Evolutionary conservation across 176 grass and related monocot genomes (phyloP), one percentile per base, ranked within the genome.

Genomic region (Saccharum officinarum): DNA sequence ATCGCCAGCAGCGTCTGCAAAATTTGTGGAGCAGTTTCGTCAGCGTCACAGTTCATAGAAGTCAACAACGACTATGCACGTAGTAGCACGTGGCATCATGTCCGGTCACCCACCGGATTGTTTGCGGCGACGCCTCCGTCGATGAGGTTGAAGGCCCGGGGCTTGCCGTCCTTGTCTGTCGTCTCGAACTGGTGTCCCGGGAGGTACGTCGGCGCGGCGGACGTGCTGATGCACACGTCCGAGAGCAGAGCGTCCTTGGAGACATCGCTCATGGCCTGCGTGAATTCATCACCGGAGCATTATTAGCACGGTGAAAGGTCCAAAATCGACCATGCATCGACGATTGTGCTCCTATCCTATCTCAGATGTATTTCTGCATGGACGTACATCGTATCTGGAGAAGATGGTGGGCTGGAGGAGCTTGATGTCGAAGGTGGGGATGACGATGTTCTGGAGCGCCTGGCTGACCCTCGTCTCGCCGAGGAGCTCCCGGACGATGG

Each of bases 51-150:
- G 4, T 40, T 16, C 18, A 8, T 14, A 25, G 11, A 61, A 40
- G 73, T n/a, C 45, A 13, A 38, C 28, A 76, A n/a, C n/a, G n/a
- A 22, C 0, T 10, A n/a, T 57, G 8, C 20, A 20, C 12, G 3
- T 1, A 15, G 15, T 34, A 50, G 14, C 47, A 50, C 12, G 3
- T 14, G 0, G 0, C n/a, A n/a, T n/a, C 1, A 17, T 50, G 8
- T 77, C 7, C 14, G 4, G 25, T 0, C 4, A 72, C 66, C 36
- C 30, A 82, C 80, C 28, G 94, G 94, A 50, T 97, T 93, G 83
- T 97, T 97, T 16, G 93, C 93, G 1, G 88, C 88, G 15, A 95
- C 83, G 0, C 86, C 93, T 2, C 93, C 91, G 40, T 97, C 91
- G 40, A 91, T 77, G 79, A 97, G 91, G 57, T 93, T 88, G 78